Evolutionary conservation across 2,329 filamentous ascomycete species (phyloP).

Genomic region (Byssothecium circinans): DNA sequence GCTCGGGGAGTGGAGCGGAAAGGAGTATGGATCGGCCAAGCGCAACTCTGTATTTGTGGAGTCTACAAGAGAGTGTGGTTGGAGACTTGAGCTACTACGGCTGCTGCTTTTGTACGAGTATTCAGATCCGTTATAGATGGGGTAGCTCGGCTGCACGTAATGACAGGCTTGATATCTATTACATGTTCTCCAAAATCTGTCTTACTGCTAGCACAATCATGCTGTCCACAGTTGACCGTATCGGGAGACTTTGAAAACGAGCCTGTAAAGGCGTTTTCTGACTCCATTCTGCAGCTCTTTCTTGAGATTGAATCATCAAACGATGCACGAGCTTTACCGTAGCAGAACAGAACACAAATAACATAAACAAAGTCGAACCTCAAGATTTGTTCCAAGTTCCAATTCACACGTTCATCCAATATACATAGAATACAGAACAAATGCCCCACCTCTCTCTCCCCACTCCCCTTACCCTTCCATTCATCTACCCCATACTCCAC

Average conservation of each 20-base stretch:
- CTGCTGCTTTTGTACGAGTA: conserved; percentile 10
- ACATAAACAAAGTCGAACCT: too few species aligned
- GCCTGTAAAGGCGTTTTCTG: too few species aligned
- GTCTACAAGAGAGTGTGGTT: not conserved
- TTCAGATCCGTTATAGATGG: not conserved
- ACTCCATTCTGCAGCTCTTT: too few species aligned
- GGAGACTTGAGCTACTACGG: not conserved
- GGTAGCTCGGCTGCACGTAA: conserved; percentile 3
- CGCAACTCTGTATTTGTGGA: not conserved
- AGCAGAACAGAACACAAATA: too few species aligned
- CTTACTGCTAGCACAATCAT: too few species aligned
- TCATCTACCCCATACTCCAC: not conserved
- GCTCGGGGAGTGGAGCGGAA: not conserved
- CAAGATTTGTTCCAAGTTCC: too few species aligned
- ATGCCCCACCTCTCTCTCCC: not conserved
- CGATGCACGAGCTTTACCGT: too few species aligned
- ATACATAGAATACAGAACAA: conserved; percentile 27
- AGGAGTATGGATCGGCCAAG: not conserved
- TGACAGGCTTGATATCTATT: not conserved
- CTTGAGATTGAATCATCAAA: too few species aligned
- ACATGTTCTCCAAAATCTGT: too few species aligned
- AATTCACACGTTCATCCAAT: conserved; percentile 26
- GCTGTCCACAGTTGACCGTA: too few species aligned
- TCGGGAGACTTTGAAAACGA: too few species aligned
- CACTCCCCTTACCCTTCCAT: not conserved